Base-by-base conservation (phyloP, 345 rosid genomes). In the Eutrema japonicum region DNA sequence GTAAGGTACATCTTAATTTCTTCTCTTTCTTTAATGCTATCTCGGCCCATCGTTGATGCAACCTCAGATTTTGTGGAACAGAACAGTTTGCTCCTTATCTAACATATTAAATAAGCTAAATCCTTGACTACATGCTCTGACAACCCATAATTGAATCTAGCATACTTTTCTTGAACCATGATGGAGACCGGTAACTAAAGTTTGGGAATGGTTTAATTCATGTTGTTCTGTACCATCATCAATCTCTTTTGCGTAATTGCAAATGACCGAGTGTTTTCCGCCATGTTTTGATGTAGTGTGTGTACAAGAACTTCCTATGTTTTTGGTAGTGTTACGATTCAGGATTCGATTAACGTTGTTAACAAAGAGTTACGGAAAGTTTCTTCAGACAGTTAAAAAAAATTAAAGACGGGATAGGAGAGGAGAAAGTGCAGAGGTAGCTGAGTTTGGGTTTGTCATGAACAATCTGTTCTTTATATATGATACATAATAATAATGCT, bases 301-400 rank as follows among this genome's bases (percentile, higher is more conserved):
- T 61, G 64, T 62, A 68, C 64, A 68, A 75, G 74, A 75, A 53
- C 42, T 50, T 68, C 70, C 69, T 64, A 45, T 75, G 74, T 75
- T 54, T 76, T 54, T 53, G 45, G 64, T 36, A 68, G 69, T 53
- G 74, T 27, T 62, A 43, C 12, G 65, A 63, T 45, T 62, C 70
- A 55, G 30, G 63, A 57, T 36, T 57, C 8, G 45, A 57, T 57
- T 35, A 16, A 37, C 63, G 22, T 18, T 18, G 22, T 36, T 57
- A 37, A 55, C 46, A 54, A 22, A 74, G 72, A 58, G 57, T 37
- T 68, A 51, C 33, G 56, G 8, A 53, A 36, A 38, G 75, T 61
- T 69, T 55, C 35, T 66, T 64, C 43, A 49, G 59, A 66, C 29
- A 48, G 29, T 48, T 2, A 3, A 48, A 35, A 16, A 9, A 16